Evolutionary conservation across 345 rosid genomes (phyloP), one percentile per base, ranked within the genome.

Genomic region (Acer campestre): DNA sequence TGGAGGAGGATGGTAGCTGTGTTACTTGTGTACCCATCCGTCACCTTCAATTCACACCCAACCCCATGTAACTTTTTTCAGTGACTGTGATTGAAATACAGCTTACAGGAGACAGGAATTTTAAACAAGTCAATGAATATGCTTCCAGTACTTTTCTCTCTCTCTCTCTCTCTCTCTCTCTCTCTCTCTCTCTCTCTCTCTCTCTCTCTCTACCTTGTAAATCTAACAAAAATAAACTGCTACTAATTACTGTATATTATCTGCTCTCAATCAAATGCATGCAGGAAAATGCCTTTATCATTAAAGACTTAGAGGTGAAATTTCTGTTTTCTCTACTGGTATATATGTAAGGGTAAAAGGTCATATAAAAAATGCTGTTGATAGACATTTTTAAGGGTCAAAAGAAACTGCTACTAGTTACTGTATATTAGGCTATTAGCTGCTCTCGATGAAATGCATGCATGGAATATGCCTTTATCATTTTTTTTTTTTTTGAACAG

Each of bases 31-130:
- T 65, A 65, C 25, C 17, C 22, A 62, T 73, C 88, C 76, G 71
- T 83, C 79, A 59, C 42, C 81, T 65, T 79, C 81, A 68, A 46
- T 71, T 75, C 80, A 77, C 81, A 81, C 83, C 76, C 48, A 73
- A 65, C 71, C 70, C 76, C 61, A 73, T 72, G 66, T 8, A 79
- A 35, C 44, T 53, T 4, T 35, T 51, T 27, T 10, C 25, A 11
- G 62, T 17, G 70, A 80, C 74, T 38, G 53, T 31, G 83, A 80
- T 22, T 48, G 48, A 69, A 31, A 61, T 55, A 31, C 40, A 46
- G 58, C 1, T 53, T 53, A 11, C 35, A 48, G 79, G 69, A 12
- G 55, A 76, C 77, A 81, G 72, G 72, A 38, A 62, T 75, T 80
- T 73, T 17, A 61, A 66, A 1, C 71, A 62, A 71, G 63, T 78